Evolutionary conservation across 2,329 filamentous ascomycete species (phyloP).

Genomic region (Aspergillus arachidicola): DNA sequence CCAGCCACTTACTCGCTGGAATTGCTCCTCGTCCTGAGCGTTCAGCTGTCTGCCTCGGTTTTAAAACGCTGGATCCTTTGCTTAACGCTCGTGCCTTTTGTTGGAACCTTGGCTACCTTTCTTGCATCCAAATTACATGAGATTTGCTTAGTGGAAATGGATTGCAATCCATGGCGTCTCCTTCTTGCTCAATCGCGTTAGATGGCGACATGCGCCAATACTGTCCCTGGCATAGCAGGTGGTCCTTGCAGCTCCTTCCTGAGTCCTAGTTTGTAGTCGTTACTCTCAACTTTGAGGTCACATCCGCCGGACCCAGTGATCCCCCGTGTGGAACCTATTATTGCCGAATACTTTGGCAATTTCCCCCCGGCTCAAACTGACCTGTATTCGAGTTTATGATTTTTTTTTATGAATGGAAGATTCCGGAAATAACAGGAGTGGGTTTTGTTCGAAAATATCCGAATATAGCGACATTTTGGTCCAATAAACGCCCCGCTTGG

Average conservation of each 20-base stretch:
- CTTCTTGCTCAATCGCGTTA: conserved; percentile 8
- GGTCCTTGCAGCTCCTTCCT: conserved; percentile 3
- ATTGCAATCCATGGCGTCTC: neutral
- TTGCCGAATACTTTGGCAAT: neutral
- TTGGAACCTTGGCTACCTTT: neutral
- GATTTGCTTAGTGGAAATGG: neutral
- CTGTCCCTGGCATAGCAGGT: conserved; percentile 10
- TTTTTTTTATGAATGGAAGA: neutral
- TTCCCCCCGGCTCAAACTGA: neutral
- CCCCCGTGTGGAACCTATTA: neutral
- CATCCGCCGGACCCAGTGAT: neutral
- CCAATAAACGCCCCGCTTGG: neutral
- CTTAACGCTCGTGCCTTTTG: neutral
- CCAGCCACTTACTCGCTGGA: neutral
- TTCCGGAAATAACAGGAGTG: neutral
- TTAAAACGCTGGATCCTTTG: neutral
- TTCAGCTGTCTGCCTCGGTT: neutral
- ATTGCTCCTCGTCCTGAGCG: neutral
- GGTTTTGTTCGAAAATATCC: neutral
- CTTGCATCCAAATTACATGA: neutral
- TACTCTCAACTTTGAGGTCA: neutral
- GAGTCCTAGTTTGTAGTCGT: neutral
- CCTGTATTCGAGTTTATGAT: neutral
- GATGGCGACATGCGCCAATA: conserved; percentile 11
- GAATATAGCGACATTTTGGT: conserved; percentile 1